Evolutionary conservation across 192 early-diverging fungal genomes (phyloP).

Genomic region (Gigaspora rosea): DNA sequence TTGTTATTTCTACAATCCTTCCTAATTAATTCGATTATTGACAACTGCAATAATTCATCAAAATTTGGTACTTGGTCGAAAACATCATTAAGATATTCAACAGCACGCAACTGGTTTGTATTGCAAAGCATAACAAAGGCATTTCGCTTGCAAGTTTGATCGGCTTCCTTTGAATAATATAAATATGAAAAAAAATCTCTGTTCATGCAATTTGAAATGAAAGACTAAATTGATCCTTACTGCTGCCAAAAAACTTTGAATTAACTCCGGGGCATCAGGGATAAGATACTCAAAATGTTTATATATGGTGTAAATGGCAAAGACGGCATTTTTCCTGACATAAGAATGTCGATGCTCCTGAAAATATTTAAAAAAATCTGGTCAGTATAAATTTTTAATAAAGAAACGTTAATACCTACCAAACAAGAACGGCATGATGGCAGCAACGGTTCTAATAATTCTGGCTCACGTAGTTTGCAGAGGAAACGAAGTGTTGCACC

Average conservation of each 20-base stretch:
- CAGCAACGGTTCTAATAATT: constrained; percentile 92
- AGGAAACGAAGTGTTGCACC: constrained; percentile 92
- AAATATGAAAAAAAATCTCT: not conserved
- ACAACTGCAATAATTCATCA: constrained; percentile 93
- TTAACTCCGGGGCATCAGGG: constrained; percentile 92
- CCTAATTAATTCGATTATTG: constrained; percentile 92
- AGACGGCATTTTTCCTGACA: constrained; percentile 96
- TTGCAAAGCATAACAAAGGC: constrained; percentile 92
- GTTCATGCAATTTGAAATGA: not conserved
- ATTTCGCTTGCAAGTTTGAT: constrained; percentile 90
- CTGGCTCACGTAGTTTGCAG: constrained; percentile 93
- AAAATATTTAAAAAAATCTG: not conserved
- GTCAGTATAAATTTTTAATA: constrained; percentile 20
- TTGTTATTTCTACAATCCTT: constrained; percentile 82
- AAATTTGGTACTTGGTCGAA: constrained; percentile 73
- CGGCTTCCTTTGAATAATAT: constrained; percentile 70
- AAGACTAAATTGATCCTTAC: constrained; percentile 35
- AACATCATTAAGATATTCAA: constrained; percentile 80
- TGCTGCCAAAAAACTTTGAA: constrained; percentile 65
- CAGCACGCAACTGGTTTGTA: constrained; percentile 74
- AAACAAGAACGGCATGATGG: constrained; percentile 87
- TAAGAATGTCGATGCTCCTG: constrained; percentile 96
- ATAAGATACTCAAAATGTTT: constrained; percentile 89
- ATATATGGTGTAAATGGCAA: constrained; percentile 88
- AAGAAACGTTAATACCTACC: constrained; percentile 41